Evolutionary conservation across 2,329 filamentous ascomycete genomes (phyloP).

Genomic region (Bretziella fagacearum): DNA sequence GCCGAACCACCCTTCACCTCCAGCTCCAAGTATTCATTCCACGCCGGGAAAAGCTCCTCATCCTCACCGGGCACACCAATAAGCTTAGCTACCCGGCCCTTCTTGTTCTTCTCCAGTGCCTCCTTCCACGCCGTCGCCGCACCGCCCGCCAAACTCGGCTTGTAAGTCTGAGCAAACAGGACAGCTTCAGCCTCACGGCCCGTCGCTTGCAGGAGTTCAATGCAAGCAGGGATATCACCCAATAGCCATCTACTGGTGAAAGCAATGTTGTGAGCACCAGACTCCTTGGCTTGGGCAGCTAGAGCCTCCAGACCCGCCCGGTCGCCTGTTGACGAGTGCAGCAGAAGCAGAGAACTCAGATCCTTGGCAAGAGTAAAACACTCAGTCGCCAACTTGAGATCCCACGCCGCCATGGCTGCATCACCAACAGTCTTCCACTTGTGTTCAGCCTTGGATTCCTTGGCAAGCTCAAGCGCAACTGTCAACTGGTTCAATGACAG

Average conservation of each 20-base stretch:
- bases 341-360: slow-evolving; percentile 68
- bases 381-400: slow-evolving; percentile 73
- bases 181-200: slow-evolving; percentile 71
- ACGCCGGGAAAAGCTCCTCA: slow-evolving; percentile 85
- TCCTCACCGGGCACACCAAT: slow-evolving; percentile 70
- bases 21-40: slow-evolving; percentile 74
- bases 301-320: slow-evolving; percentile 55
- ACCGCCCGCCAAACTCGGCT: slow-evolving; percentile 54
- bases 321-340: slow-evolving; percentile 77
- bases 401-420: slow-evolving; percentile 71
- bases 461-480: slow-evolving; percentile 70
- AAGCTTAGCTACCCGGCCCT: slow-evolving; percentile 66
- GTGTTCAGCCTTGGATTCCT: slow-evolving; percentile 73
- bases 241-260: slow-evolving; percentile 84
- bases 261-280: slow-evolving; percentile 76
- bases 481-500: slow-evolving; percentile 68
- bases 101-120: slow-evolving; percentile 66
- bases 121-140: slow-evolving; percentile 70
- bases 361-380: slow-evolving; percentile 88
- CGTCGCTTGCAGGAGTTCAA: slow-evolving; percentile 63
- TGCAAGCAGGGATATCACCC: slow-evolving; percentile 65
- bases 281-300: slow-evolving; percentile 55
- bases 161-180: slow-evolving; percentile 88
- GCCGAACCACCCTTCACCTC: slow-evolving; percentile 48
- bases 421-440: slow-evolving; percentile 98